Evolutionary conservation across 2,329 filamentous ascomycete genomes (phyloP).

Genomic region (Botrytis sinoallii): DNA sequence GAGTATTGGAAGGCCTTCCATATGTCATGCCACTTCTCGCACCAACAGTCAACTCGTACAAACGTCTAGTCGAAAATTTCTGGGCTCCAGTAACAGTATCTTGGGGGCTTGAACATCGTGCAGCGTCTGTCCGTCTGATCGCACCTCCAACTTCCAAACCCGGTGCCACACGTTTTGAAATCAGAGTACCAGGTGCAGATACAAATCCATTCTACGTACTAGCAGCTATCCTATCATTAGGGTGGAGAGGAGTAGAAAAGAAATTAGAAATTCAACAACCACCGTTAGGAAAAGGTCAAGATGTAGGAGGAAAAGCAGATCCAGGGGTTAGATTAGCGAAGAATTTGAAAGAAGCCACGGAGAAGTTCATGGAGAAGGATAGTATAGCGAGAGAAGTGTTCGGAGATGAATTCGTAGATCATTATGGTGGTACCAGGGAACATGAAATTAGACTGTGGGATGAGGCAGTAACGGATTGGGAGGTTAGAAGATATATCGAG

Average conservation of each 20-base stretch:
- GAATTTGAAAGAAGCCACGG: constrained; percentile 79
- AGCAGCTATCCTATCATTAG: constrained; percentile 79
- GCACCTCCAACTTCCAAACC: constrained; percentile 81
- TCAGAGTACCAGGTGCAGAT: constrained; percentile 92
- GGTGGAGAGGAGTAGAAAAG: constrained; percentile 90
- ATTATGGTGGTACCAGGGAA: constrained; percentile 87
- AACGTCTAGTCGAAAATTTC: constrained; percentile 96
- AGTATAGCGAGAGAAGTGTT: constrained; percentile 93
- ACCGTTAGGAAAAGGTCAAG: constrained; percentile 80
- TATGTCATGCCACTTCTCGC: constrained; percentile 95
- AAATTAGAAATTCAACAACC: constrained; percentile 79
- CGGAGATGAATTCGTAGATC: constrained; percentile 92
- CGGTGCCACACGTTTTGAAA: constrained; percentile 85
- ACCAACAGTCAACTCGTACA: constrained; percentile 96
- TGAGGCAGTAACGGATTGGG: constrained; percentile 90
- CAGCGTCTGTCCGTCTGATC: constrained; percentile 86
- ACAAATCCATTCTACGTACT: constrained; percentile 86
- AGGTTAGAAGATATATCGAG: constrained; percentile 17
- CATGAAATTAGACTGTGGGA: constrained; percentile 91
- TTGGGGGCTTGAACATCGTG: constrained; percentile 94
- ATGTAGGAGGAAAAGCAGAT: constrained; percentile 70
- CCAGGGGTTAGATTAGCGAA: constrained; percentile 77
- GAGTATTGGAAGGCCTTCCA: constrained; percentile 81
- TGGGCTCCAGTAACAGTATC: constrained; percentile 98
- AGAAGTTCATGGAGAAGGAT: constrained; percentile 68